Conservation (phyloP, 1,284 basidiomycete genomes). For the Cutaneotrichosporon sp. region DNA sequence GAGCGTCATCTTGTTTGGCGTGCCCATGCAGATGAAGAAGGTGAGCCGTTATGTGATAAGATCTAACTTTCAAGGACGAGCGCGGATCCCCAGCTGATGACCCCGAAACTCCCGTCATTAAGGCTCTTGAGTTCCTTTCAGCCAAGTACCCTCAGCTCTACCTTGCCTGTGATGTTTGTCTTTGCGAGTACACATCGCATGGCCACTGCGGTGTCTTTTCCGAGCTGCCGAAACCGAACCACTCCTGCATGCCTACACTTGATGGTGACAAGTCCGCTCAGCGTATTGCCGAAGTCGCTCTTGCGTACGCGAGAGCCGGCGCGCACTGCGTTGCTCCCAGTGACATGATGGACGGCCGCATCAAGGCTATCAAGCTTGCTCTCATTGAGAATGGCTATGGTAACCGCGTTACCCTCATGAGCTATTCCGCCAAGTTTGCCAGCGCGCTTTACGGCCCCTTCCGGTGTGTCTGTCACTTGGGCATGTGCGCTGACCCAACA, state of each 20-base stretch:
- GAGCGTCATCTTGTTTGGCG: slow-evolving; percentile 95
- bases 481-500: slow-evolving; percentile 34
- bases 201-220: slow-evolving; percentile 88
- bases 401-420: slow-evolving; percentile 89
- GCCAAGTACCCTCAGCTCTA: slow-evolving; percentile 73
- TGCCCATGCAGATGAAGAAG: slow-evolving; percentile 78
- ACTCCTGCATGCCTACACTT: slow-evolving; percentile 41
- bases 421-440: slow-evolving; percentile 98
- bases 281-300: slow-evolving; percentile 85
- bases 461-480: slow-evolving; percentile 55
- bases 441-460: slow-evolving; percentile 96
- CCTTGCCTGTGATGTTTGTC: slow-evolving; percentile 91
- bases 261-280: slow-evolving; percentile 68
- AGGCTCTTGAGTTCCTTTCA: slow-evolving; percentile 73
- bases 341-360: slow-evolving; percentile 99
- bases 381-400: slow-evolving; percentile 76
- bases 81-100: slow-evolving; percentile 86
- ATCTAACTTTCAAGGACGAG: slow-evolving; percentile 58
- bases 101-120: slow-evolving; percentile 83
- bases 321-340: slow-evolving; percentile 97
- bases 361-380: slow-evolving; percentile 79
- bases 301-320: slow-evolving; percentile 87
- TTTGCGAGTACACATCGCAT: slow-evolving; percentile 99
- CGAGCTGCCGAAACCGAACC: slow-evolving; percentile 33
- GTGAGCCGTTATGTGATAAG: slow-evolving; percentile 49